These are phyloP conservation scores for Mycena indigotica DNA, from an alignment of 768 basidiomycete species.

Conservation along the genomic window DNA sequence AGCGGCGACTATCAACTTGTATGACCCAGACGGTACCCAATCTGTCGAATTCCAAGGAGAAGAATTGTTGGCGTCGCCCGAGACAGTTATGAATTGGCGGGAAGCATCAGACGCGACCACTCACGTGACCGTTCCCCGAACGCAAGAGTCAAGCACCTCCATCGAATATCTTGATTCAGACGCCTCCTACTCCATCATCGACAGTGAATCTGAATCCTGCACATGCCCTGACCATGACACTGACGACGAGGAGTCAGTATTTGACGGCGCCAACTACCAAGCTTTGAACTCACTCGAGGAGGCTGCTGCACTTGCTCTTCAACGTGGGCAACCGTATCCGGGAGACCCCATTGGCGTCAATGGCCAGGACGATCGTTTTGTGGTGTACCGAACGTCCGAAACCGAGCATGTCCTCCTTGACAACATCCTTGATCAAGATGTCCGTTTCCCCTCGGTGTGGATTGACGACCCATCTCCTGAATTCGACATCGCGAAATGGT, in stretches of 20 bases:
- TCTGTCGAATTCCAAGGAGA: slow-evolving; percentile 6
- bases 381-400: slow-evolving; percentile 12
- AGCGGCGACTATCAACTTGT: slow-evolving; percentile 4
- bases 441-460: neutral
- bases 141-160: neutral
- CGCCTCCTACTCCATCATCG: neutral
- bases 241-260: neutral
- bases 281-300: neutral
- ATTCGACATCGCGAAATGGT: too few species aligned
- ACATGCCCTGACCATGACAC: neutral
- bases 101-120: slow-evolving; percentile 1
- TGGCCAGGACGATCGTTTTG: slow-evolving; percentile 5
- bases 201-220: neutral
- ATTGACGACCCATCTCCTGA: too few species aligned
- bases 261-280: neutral
- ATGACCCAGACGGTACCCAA: slow-evolving; percentile 3
- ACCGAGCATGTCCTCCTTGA: slow-evolving; percentile 15
- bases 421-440: neutral
- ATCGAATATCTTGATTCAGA: neutral
- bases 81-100: slow-evolving; percentile 4
- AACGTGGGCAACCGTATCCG: slow-evolving; percentile 7
- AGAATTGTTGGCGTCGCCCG: slow-evolving; percentile 6
- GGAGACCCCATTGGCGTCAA: neutral
- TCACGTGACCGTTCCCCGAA: neutral
- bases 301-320: neutral